Evolutionary conservation across 1,284 basidiomycete species (phyloP).

Genomic region (Cystobasidium pallidum): DNA sequence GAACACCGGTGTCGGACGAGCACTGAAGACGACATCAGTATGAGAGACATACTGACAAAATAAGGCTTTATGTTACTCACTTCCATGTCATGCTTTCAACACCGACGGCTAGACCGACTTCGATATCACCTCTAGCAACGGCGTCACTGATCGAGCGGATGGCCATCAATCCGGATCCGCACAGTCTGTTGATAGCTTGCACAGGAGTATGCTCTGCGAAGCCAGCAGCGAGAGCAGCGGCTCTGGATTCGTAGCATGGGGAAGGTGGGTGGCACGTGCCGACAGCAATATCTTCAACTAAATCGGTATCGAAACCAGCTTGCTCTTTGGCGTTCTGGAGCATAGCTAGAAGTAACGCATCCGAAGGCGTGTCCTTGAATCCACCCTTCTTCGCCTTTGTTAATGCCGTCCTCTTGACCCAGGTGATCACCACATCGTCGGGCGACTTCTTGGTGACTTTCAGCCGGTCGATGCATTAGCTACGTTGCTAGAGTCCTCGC

Average conservation of each 20-base stretch:
- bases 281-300: slow-evolving; percentile 74
- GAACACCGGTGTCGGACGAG: slow-evolving; percentile 43
- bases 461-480: neutral
- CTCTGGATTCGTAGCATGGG: slow-evolving; percentile 63
- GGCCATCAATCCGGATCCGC: slow-evolving; percentile 57
- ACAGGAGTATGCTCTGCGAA: slow-evolving; percentile 75
- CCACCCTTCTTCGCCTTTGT: slow-evolving; percentile 74
- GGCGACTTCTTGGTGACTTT: slow-evolving; percentile 60
- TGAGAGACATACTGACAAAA: neutral
- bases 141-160: slow-evolving; percentile 71
- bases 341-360: slow-evolving; percentile 75
- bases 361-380: slow-evolving; percentile 72
- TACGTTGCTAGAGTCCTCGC: neutral
- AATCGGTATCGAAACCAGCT: slow-evolving; percentile 40
- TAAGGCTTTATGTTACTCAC: slow-evolving; percentile 42
- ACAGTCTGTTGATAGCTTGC: slow-evolving; percentile 69
- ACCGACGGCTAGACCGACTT: slow-evolving; percentile 80
- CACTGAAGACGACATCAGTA: slow-evolving; percentile 10
- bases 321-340: slow-evolving; percentile 62
- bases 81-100: slow-evolving; percentile 72
- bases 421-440: slow-evolving; percentile 77
- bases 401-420: slow-evolving; percentile 73
- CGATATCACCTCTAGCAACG: slow-evolving; percentile 77
- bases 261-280: slow-evolving; percentile 58
- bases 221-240: slow-evolving; percentile 77